phyloP scores from a whole-genome alignment of 202 grass and related monocot species.

The Elaeis oleifera region DNA sequence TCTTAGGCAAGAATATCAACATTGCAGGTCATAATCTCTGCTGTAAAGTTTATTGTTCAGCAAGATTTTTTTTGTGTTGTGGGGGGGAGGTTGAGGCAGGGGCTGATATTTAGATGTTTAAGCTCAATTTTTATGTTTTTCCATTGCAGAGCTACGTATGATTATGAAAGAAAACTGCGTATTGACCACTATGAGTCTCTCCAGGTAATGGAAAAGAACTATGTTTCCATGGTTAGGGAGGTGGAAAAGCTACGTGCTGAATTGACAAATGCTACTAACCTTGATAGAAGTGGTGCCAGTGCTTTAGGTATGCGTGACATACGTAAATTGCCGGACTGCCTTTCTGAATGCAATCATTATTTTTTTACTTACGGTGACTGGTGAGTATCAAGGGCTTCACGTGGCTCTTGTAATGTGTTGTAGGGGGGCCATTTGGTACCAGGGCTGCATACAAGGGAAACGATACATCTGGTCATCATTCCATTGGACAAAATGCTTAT shows the following conservation, averaged over 20 bases:
- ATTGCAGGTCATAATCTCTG: slow-evolving; percentile 39
- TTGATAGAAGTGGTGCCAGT: slow-evolving; percentile 8
- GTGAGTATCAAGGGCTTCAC: too few relatives aligned
- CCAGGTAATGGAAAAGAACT: slow-evolving; percentile 74
- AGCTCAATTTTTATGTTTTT: not conserved
- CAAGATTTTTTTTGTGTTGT: not conserved
- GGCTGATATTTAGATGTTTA: not conserved
- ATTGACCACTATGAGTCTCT: slow-evolving; percentile 73
- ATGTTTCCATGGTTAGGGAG: slow-evolving; percentile 75
- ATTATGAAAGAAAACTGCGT: slow-evolving; percentile 83
- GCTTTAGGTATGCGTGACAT: slow-evolving; percentile 1
- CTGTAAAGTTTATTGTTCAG: not conserved
- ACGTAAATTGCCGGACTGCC: too few relatives aligned
- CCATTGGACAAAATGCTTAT: slow-evolving; percentile 48
- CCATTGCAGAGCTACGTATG: slow-evolving; percentile 55
- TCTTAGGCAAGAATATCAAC: slow-evolving; percentile 75
- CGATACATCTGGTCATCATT: slow-evolving; percentile 28
- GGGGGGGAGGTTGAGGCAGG: not conserved
- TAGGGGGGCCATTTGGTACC: slow-evolving; percentile 14
- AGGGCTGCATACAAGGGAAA: slow-evolving; percentile 28
- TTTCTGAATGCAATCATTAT: too few relatives aligned
- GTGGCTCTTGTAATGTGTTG: not conserved
- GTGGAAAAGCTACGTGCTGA: slow-evolving; percentile 80
- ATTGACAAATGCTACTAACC: slow-evolving; percentile 47
- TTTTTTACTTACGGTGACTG: too few relatives aligned